These are phyloP conservation scores for Ascoidea asiatica DNA, from an alignment of 805 yeast genomes.

Conservation along the genomic window DNA sequence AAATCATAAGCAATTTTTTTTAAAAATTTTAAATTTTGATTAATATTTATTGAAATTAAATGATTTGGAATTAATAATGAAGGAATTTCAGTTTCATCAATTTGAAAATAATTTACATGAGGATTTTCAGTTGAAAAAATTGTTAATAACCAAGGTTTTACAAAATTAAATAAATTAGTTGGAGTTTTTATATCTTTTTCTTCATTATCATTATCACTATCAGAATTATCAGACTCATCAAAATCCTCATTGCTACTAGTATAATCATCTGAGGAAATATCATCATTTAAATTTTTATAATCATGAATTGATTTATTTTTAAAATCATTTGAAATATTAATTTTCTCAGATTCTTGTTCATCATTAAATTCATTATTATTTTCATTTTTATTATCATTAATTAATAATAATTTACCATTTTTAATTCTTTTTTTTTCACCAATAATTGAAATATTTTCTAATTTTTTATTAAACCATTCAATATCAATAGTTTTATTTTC, in stretches of 20 bases:
- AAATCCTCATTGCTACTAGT: neutral
- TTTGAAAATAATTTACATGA: slow-evolving; percentile 10
- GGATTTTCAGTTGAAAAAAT: slow-evolving; percentile 13
- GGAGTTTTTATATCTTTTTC: slow-evolving; percentile 1
- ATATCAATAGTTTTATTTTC: slow-evolving; percentile 75
- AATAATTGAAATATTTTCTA: slow-evolving; percentile 62
- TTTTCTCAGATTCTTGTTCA: slow-evolving; percentile 14
- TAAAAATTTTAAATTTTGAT: slow-evolving; percentile 41
- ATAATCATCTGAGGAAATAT: slow-evolving; percentile 3
- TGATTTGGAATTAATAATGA: slow-evolving; percentile 32
- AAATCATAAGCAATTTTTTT: slow-evolving; percentile 52
- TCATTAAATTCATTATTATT: slow-evolving; percentile 25
- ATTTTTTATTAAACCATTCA: slow-evolving; percentile 81
- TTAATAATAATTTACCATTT: slow-evolving; percentile 41
- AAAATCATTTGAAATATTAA: slow-evolving; percentile 18
- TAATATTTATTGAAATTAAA: slow-evolving; percentile 23
- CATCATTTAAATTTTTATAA: slow-evolving; percentile 3
- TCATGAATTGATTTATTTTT: slow-evolving; percentile 19
- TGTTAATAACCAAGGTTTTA: slow-evolving; percentile 34
- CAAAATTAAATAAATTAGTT: slow-evolving; percentile 10
- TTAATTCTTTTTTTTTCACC: slow-evolving; percentile 60
- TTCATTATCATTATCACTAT: neutral
- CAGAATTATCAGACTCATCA: neutral
- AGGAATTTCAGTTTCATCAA: slow-evolving; percentile 24
- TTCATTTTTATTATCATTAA: slow-evolving; percentile 63